Evolutionary conservation across 192 early-diverging fungal genomes (phyloP), one percentile per base, ranked within the genome.

Genomic region (Coemansia sp.): DNA sequence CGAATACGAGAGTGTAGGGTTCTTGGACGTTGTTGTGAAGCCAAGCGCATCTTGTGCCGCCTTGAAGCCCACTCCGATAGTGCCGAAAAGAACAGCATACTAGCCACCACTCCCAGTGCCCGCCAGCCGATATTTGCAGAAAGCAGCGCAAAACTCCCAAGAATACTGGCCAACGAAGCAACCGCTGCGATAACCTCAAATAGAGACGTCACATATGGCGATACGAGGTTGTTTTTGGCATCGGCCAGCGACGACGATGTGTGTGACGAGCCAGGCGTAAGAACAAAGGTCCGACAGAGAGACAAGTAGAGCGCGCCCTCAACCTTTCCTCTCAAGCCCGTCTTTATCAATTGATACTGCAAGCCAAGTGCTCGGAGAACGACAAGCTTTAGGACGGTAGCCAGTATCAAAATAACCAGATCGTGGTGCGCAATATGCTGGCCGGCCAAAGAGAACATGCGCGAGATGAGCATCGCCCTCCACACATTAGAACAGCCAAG

Each of bases 111-210:
- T 4, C 55, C 22, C 20, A 61, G 18, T 3, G 46, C 52, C 27
- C 53, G 64, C 69, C 69, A 64, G 9, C 69, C 68, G 46, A 79
- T 49, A 18, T 71, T 43, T 18, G 77, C 57, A 38, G 67, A 68
- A 34, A 58, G 41, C 34, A 68, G 40, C 2, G 69, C 72, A 57
- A 69, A 46, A 22, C 71, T 68, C 16, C 72, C 69, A 40, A 60
- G 43, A 34, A 71, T 47, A 3, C 64, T 53, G 39, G 64, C 43
- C 2, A 62, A 38, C 0, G 69, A 61, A 8, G 72, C 55, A 2
- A 64, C 6, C 15, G 24, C 62, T 39, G 36, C 46, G 6, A 79
- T 43, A 12, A 52, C 29, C 1, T 38, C 27, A 36, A 74, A 67
- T 3, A 79, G 36, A 12, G 55, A 16, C 6, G 24, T 10, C 5